A percentile compares a stretch with the other conserved stretches of the same genome.
Evolutionary conservation across 495 filamentous ascomycete genomes (phyloP).

Genomic region (Penicillium steckii): DNA sequence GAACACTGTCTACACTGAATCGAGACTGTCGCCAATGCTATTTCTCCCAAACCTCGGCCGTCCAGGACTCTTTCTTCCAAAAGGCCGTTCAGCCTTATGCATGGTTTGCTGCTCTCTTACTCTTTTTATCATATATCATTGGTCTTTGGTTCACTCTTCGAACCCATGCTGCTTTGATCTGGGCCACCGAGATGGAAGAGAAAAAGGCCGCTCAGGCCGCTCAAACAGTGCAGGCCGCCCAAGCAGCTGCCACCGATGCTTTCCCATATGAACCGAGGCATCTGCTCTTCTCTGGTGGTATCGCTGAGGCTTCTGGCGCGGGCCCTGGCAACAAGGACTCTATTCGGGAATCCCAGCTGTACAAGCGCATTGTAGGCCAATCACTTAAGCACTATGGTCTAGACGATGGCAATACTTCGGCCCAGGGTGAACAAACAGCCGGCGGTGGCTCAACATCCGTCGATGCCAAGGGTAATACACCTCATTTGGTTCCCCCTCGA

Average conservation of each 20-base stretch:
- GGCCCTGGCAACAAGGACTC: constrained; percentile 29
- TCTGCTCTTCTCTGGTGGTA: constrained; percentile 26
- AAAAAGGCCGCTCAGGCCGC: constrained; percentile 55
- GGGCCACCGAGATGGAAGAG: constrained; percentile 84
- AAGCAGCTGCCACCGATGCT: constrained; percentile 30
- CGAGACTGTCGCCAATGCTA: constrained; percentile 88
- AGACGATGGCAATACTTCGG: constrained; percentile 41
- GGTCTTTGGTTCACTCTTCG: constrained; percentile 94
- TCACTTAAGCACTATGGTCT: constrained; percentile 79
- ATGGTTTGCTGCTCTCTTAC: constrained; percentile 76
- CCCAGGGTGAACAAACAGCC: constrained; percentile 40
- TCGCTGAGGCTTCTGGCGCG: constrained; percentile 30
- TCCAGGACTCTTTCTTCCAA: constrained; percentile 82
- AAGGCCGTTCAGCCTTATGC: constrained; percentile 92
- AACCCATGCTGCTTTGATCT: constrained; percentile 96
- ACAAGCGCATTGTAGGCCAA: constrained; percentile 90
- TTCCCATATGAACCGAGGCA: constrained; percentile 43
- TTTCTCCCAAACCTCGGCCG: constrained; percentile 84
- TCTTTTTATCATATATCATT: constrained; percentile 93
- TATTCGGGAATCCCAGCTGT: constrained; percentile 82
- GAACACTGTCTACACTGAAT: constrained; percentile 41
- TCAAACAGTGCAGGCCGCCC: neutral
- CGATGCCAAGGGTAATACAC: constrained; percentile 38
- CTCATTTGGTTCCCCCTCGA: constrained; percentile 69
- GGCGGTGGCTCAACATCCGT: constrained; percentile 1